A percentile compares a stretch with the other conserved stretches of the same genome.
phyloP scores from a whole-genome alignment of 2,329 filamentous ascomycete species.

The Colletotrichum limetticola region DNA sequence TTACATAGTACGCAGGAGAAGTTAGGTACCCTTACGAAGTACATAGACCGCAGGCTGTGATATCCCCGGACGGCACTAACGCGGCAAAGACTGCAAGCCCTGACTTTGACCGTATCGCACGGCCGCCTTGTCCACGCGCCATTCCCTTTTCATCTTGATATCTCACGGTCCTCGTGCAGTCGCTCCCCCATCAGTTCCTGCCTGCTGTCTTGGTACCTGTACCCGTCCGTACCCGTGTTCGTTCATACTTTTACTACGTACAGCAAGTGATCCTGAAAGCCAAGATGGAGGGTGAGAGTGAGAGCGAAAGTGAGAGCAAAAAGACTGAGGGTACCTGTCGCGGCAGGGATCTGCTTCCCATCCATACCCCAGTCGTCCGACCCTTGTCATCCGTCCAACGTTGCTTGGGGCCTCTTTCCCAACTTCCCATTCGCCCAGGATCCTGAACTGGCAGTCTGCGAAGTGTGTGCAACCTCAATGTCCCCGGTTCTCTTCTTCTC shows the following conservation, averaged over 20 bases:
- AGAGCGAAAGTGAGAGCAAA: neutral
- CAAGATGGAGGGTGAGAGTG: neutral
- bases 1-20: too few species aligned
- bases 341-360: neutral
- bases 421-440: conserved; percentile 11
- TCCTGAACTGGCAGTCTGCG: neutral
- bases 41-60: neutral
- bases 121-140: neutral
- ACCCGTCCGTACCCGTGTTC: too few species aligned
- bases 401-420: conserved; percentile 3
- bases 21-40: too few species aligned
- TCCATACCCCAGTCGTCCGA: neutral
- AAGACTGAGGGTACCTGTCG: neutral
- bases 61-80: conserved; percentile 9
- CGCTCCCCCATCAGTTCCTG: neutral
- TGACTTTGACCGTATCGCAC: neutral
- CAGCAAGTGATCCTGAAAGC: neutral
- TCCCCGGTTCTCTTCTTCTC: conserved; percentile 29
- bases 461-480: conserved; percentile 22
- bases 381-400: conserved; percentile 14
- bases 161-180: neutral
- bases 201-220: neutral
- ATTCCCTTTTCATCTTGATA: neutral
- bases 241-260: neutral
- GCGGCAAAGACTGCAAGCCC: conserved; percentile 22